Conservation (phyloP, 108 stramenopile genomes). For the Epipyxis sp. region DNA sequence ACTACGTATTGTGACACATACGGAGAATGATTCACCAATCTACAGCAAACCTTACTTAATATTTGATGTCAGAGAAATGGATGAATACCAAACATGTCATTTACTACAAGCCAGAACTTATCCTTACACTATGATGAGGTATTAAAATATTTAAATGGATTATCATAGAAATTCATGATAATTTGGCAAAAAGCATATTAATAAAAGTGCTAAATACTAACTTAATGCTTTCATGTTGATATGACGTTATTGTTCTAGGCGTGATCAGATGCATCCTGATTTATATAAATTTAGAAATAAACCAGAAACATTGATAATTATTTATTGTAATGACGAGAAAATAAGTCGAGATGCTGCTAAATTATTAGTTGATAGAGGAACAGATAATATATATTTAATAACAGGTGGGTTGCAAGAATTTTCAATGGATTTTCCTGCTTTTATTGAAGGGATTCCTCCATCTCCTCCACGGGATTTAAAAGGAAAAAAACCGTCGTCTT, state of each 20-base stretch:
- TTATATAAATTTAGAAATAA: not conserved
- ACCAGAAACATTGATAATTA: not conserved
- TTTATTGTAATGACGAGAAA: slow-evolving; percentile 15
- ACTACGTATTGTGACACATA: slow-evolving; percentile 18
- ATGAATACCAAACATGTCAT: not conserved
- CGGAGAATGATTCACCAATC: slow-evolving; percentile 1
- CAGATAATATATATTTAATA: slow-evolving; percentile 20
- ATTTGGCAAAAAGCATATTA: no score
- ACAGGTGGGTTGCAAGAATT: not conserved
- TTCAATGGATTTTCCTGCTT: not conserved
- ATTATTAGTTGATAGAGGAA: not conserved
- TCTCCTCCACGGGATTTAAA: not conserved
- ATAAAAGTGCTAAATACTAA: no score
- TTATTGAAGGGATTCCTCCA: slow-evolving; percentile 16
- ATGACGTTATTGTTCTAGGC: no score
- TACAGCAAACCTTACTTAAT: slow-evolving; percentile 22
- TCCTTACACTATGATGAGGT: slow-evolving; percentile 5
- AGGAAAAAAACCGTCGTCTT: not conserved
- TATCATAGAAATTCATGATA: no score
- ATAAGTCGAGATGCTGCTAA: slow-evolving; percentile 18
- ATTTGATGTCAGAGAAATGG: slow-evolving; percentile 18
- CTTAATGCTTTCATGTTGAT: no score
- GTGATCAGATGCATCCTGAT: slow-evolving; percentile 17
- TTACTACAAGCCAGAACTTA: slow-evolving; percentile 18
- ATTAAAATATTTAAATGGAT: no score